Conservation (phyloP, 306 rosid species). For the Castanea crenata region DNA sequence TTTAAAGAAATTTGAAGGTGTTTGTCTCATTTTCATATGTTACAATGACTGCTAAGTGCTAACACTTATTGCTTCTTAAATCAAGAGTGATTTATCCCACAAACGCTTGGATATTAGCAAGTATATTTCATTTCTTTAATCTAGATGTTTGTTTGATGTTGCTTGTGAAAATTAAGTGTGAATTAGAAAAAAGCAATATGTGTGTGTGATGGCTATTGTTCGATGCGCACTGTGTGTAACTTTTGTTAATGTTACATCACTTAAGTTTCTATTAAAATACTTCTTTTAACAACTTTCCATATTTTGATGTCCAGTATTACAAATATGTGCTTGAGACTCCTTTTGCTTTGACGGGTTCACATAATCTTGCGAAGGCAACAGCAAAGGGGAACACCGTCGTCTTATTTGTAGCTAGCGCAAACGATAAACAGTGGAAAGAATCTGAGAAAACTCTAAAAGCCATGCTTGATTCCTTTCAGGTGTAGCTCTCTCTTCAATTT, state of each 20-base stretch:
- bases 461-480: slow-evolving; percentile 82
- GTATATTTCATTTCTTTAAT: background rate
- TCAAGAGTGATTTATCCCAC: background rate
- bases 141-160: background rate
- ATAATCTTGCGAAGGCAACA: slow-evolving; percentile 96
- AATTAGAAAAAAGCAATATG: background rate
- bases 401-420: slow-evolving; percentile 88
- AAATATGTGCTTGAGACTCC: slow-evolving; percentile 72
- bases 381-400: slow-evolving; percentile 95
- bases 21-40: background rate
- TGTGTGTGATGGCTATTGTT: too few species aligned
- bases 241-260: too few species aligned
- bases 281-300: too few species aligned
- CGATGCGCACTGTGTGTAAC: too few species aligned
- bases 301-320: too few species aligned
- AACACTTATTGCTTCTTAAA: background rate
- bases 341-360: slow-evolving; percentile 84
- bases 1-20: background rate
- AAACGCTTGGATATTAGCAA: background rate
- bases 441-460: slow-evolving; percentile 69
- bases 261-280: too few species aligned
- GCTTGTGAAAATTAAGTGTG: background rate
- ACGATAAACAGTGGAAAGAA: slow-evolving; percentile 85
- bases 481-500: slow-evolving; percentile 38
- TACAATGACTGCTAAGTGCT: background rate